Evolutionary conservation across 805 yeast species (phyloP), one percentile per base, ranked within the genome.

Genomic region (Starmerella ratchasimensis): DNA sequence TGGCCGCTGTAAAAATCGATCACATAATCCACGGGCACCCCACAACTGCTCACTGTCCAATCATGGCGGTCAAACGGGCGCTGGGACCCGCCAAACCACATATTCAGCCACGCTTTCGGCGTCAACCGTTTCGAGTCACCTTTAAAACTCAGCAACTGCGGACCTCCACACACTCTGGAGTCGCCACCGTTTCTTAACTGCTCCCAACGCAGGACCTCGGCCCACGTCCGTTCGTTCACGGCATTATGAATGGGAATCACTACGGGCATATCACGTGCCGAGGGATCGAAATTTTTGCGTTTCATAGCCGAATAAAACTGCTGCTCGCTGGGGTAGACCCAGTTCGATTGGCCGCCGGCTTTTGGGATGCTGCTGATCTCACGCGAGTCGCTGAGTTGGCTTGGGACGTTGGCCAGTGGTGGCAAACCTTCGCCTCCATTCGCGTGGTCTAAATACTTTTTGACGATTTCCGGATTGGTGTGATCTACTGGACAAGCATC

Each of bases 61-160:
- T 88, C 98, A 55, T 88, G 98, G 51, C 98, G 70, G 59, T 88
- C 98, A 60, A 88, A 88, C 0, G 98, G 98, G 44, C 69, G 69
- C 34, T 73, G 74, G 40, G 71, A 66, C 0, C 94, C 94, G 36
- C 81, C 51, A 27, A 74, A 53, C 32, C 32, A 29, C 36, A 71
- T 58, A 41, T 76, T 71, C 42, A 79, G 63, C 44, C 81, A 68
- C 0, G 97, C 97, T 49, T 90, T 68, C 5, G 98, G 98, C 0
- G 96, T 83, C 28, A 83, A 51, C 49, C 80, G 79, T 45, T 74
- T 71, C 33, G 86, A 74, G 54, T 90, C 93, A 5, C 97, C 98
- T 57, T 80, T 76, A 60, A 88, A 88, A 47, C 82, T 75, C 1
- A 90, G 76, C 38, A 88, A 64, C 45, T 80, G 72, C 13, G 93